phyloP scores from a whole-genome alignment of 2,329 filamentous ascomycete species.

The Penicillium sp. region DNA sequence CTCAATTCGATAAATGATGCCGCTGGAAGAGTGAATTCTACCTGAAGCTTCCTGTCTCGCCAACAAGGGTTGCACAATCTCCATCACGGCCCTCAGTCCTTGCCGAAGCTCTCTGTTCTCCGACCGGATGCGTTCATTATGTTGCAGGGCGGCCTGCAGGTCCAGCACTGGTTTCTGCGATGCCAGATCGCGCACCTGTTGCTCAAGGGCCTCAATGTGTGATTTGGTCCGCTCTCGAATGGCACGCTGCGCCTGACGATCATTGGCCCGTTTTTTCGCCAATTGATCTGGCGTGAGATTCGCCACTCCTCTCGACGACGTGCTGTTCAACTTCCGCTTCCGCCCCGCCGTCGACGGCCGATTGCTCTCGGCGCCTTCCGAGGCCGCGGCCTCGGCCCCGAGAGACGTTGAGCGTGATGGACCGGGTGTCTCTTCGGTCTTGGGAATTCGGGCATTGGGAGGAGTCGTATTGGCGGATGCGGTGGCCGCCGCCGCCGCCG shows the following conservation, averaged over 20 bases:
- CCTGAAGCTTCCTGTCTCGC: constrained; percentile 40
- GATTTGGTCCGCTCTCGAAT: constrained; percentile 64
- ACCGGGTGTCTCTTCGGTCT: constrained; percentile 24
- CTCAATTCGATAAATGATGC: background rate
- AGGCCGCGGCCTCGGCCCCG: constrained; percentile 17
- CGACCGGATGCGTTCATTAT: constrained; percentile 69
- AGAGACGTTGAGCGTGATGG: constrained; percentile 20
- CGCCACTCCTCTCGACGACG: constrained; percentile 66
- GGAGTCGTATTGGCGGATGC: background rate
- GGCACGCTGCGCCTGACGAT: constrained; percentile 49
- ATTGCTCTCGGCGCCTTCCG: constrained; percentile 12
- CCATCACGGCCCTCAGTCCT: constrained; percentile 59
- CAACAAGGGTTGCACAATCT: constrained; percentile 44
- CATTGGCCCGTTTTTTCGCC: constrained; percentile 84
- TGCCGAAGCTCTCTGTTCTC: constrained; percentile 75
- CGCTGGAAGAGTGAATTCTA: constrained; percentile 19
- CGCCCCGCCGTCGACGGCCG: constrained; percentile 25
- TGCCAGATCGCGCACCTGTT: constrained; percentile 67
- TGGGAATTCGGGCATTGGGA: constrained; percentile 7
- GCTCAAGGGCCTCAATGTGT: constrained; percentile 70
- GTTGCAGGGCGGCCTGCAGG: constrained; percentile 65
- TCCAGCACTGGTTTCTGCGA: constrained; percentile 78
- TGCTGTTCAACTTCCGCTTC: constrained; percentile 39
- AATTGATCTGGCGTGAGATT: constrained; percentile 84
- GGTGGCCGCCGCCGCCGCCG: constrained; percentile 16